phyloP scores from a whole-genome alignment of 192 early-diverging fungal species.

The Chytriomyces hyalinus region DNA sequence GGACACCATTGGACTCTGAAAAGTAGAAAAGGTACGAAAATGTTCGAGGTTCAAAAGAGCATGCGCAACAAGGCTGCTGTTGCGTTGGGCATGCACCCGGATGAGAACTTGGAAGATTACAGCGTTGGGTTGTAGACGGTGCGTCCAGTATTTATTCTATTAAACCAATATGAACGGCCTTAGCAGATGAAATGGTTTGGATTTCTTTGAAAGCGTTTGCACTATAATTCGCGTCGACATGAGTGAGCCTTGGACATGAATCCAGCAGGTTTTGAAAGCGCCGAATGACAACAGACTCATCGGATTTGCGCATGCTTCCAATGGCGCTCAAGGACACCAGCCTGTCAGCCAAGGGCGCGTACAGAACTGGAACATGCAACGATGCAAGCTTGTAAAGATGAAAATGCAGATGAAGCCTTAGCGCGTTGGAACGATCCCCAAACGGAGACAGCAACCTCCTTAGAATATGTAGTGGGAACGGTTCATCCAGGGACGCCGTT shows the following conservation, averaged over 20 bases:
- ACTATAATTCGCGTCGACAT: background rate
- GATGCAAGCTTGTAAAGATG: background rate
- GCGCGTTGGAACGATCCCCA: background rate
- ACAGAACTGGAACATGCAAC: background rate
- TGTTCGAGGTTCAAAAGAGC: no score
- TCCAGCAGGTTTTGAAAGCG: background rate
- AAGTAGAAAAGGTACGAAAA: no score
- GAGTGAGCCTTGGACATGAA: background rate
- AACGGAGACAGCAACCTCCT: background rate
- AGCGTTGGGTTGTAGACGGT: no score
- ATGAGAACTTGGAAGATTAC: no score
- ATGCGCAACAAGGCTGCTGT: no score
- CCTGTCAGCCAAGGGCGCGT: background rate
- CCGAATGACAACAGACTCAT: background rate
- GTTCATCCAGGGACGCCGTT: background rate
- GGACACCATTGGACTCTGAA: no score
- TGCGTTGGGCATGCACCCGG: no score
- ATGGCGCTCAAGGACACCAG: background rate
- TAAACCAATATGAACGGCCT: background rate
- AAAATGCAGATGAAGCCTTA: background rate
- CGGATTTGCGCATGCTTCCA: background rate
- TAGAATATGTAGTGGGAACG: background rate
- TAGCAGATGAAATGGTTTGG: background rate
- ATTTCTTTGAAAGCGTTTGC: background rate
- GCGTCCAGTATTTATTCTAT: no score